A percentile compares a stretch with the other conserved stretches of the same genome.
These are phyloP conservation scores for Russula olivacea DNA, from an alignment of 768 basidiomycete genomes.

Conservation along the genomic window DNA sequence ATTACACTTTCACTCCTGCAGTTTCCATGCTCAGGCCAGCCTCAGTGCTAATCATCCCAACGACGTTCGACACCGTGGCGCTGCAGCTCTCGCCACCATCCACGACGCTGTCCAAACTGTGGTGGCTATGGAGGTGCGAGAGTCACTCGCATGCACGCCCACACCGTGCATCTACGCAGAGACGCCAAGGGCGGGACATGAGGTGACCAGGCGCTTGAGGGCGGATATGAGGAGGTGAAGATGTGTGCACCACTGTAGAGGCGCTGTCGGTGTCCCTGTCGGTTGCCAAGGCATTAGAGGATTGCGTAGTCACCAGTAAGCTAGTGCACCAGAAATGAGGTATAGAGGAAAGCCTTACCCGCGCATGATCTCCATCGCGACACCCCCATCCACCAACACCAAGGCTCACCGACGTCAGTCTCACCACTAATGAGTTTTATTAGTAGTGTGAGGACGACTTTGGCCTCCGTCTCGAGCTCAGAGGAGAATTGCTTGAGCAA, in stretches of 20 bases:
- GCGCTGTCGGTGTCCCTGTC: too few species aligned
- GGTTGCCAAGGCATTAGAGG: too few species aligned
- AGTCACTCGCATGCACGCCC: too few species aligned
- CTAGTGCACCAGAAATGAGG: neutral
- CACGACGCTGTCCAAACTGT: too few species aligned
- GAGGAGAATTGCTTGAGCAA: slow-evolving; percentile 69
- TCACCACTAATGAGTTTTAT: slow-evolving; percentile 15
- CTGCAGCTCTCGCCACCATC: slow-evolving; percentile 78
- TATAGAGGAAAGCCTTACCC: slow-evolving; percentile 4
- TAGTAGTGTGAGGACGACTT: neutral
- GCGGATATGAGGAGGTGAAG: too few species aligned
- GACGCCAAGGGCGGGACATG: too few species aligned
- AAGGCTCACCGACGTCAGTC: neutral
- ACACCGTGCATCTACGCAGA: too few species aligned
- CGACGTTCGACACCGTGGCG: slow-evolving; percentile 77
- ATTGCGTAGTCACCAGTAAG: too few species aligned
- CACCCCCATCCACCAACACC: slow-evolving; percentile 24
- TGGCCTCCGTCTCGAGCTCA: too few species aligned
- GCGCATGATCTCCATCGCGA: slow-evolving; percentile 24
- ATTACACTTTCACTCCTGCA: slow-evolving; percentile 84
- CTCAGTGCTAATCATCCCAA: slow-evolving; percentile 74
- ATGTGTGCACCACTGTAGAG: too few species aligned
- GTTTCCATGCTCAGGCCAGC: slow-evolving; percentile 65
- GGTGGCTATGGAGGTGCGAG: too few species aligned
- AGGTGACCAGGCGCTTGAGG: too few species aligned